A percentile compares a stretch with the other conserved stretches of the same genome.
Conservation (phyloP, 192 early-diverging fungal genomes). For the Pilaira anomala region DNA sequence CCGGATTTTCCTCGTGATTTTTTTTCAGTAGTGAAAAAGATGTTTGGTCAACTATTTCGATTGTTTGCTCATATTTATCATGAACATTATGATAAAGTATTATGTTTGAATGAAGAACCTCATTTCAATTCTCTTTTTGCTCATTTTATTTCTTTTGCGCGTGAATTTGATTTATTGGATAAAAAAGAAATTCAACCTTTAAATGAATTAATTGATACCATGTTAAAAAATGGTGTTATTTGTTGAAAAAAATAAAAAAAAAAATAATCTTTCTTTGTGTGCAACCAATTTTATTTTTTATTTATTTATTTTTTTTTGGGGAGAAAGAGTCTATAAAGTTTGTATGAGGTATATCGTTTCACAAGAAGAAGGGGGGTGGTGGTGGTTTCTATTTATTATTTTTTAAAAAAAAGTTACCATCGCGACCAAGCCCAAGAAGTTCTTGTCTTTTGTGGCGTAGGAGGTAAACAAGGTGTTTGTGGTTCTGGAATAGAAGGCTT, state of each 20-base stretch:
- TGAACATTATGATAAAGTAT: slow-evolving; percentile 81
- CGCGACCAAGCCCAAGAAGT: too few species aligned
- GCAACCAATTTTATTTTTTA: too few species aligned
- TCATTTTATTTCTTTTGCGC: slow-evolving; percentile 89
- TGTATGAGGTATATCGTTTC: background rate
- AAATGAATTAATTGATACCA: slow-evolving; percentile 67
- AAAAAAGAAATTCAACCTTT: slow-evolving; percentile 86
- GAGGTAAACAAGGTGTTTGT: background rate
- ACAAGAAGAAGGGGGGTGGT: too few species aligned
- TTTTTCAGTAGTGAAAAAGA: slow-evolving; percentile 57
- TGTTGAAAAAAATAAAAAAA: slow-evolving; percentile 4
- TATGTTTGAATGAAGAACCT: slow-evolving; percentile 77
- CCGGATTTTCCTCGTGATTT: slow-evolving; percentile 85
- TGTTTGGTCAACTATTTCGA: slow-evolving; percentile 84
- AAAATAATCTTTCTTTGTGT: too few species aligned
- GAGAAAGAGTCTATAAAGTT: background rate
- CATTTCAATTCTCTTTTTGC: slow-evolving; percentile 97
- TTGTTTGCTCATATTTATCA: slow-evolving; percentile 95
- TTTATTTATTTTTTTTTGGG: background rate
- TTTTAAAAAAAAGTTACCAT: too few species aligned
- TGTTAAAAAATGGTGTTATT: slow-evolving; percentile 33
- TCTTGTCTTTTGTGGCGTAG: background rate
- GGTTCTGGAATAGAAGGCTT: background rate
- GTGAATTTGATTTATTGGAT: slow-evolving; percentile 91
- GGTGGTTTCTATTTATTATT: too few species aligned